A percentile compares a stretch with the other conserved stretches of the same genome.
These are phyloP conservation scores for Coniophora puteana DNA, from an alignment of 1,284 basidiomycete genomes.

Conservation along the genomic window DNA sequence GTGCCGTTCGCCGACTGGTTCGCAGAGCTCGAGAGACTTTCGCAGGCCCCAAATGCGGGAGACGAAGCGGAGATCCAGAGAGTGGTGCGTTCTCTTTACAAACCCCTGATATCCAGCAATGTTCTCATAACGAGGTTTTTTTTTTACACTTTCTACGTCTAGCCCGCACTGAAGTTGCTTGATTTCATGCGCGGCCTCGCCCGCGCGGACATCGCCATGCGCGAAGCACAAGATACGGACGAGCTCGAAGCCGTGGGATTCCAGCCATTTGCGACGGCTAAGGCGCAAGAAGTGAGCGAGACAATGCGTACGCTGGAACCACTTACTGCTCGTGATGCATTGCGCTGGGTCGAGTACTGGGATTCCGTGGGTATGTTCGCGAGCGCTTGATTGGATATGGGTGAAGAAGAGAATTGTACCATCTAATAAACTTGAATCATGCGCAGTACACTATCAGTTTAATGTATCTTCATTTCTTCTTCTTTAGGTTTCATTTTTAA, in stretches of 20 bases:
- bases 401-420: too few species aligned
- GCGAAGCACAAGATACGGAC: background rate
- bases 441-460: too few species aligned
- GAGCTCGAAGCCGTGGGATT: constrained; percentile 1
- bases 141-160: constrained; percentile 4
- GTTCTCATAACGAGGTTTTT: background rate
- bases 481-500: too few species aligned
- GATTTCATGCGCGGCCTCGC: constrained; percentile 11
- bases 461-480: too few species aligned
- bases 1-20: constrained; percentile 23
- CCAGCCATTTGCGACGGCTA: background rate
- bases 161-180: constrained; percentile 18
- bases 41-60: constrained; percentile 1
- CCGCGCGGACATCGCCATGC: constrained; percentile 6
- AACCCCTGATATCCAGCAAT: background rate
- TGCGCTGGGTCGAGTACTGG: constrained; percentile 2
- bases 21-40: constrained; percentile 12
- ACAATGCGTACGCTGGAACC: constrained; percentile 1
- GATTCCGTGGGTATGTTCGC: constrained; percentile 1
- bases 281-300: background rate
- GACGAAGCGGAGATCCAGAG: constrained; percentile 12
- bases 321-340: background rate
- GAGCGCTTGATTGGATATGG: too few species aligned
- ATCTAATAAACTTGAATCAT: too few species aligned
- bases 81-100: constrained; percentile 15